phyloP scores from a whole-genome alignment of 805 yeast genomes.

The Yarrowia sp. region DNA sequence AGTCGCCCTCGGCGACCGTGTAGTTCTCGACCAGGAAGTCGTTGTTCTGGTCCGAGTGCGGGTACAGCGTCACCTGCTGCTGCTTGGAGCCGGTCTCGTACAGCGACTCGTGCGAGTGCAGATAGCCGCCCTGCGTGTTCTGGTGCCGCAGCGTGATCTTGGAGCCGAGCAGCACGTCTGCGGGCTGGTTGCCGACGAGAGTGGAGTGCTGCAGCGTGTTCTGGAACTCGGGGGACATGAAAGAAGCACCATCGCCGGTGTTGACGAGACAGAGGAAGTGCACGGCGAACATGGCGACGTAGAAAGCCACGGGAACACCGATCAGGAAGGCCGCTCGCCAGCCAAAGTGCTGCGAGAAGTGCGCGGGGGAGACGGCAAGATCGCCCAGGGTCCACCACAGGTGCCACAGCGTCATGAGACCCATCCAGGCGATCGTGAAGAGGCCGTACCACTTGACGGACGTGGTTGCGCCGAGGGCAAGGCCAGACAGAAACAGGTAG shows the following conservation, averaged over 20 bases:
- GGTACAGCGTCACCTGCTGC: constrained; percentile 68
- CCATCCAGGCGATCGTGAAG: constrained; percentile 65
- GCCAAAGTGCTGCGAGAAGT: constrained; percentile 45
- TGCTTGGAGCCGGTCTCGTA: constrained; percentile 57
- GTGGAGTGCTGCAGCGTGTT: constrained; percentile 50
- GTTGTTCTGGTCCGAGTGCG: constrained; percentile 55
- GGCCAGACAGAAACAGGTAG: constrained; percentile 48
- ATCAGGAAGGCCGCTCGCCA: constrained; percentile 47
- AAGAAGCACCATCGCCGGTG: constrained; percentile 59
- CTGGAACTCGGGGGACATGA: constrained; percentile 67
- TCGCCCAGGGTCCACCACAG: constrained; percentile 76
- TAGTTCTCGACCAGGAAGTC: constrained; percentile 75
- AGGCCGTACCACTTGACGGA: constrained; percentile 72
- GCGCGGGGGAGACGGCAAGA: constrained; percentile 44
- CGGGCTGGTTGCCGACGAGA: constrained; percentile 48
- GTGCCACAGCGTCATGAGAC: constrained; percentile 47
- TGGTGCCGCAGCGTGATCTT: constrained; percentile 68
- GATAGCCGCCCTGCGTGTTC: constrained; percentile 67
- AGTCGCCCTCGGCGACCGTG: constrained; percentile 72
- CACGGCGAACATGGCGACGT: constrained; percentile 53
- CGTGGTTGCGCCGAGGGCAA: constrained; percentile 52
- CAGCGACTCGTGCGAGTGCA: constrained; percentile 60
- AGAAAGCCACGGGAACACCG: constrained; percentile 56
- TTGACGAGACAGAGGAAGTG: constrained; percentile 51
- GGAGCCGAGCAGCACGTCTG: constrained; percentile 72